Base-by-base conservation (phyloP, 306 rosid genomes). In the Malus orientalis region DNA sequence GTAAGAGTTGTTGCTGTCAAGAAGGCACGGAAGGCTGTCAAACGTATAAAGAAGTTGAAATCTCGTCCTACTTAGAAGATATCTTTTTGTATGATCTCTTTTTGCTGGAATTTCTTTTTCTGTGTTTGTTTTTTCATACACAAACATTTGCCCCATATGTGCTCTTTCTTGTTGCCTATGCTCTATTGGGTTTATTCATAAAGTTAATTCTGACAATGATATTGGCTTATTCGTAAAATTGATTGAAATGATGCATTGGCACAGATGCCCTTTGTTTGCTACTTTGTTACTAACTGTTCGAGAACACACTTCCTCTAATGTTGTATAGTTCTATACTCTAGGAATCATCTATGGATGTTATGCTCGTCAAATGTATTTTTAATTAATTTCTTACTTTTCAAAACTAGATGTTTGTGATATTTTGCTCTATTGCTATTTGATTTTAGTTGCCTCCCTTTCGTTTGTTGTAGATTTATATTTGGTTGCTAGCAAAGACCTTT, bases 1-100 rank as follows among this genome's bases (percentile, higher is more conserved):
- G 62, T 74, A 87, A 83, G 87, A 70, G 80, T 76, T 58, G 83
- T 71, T 20, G 20, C 85, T 38, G 83, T 71, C 58, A 96, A 88
- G 86, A 90, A 81, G 89, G 84, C 82, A 40, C 82, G 96, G 87
- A 93, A 87, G 90, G 81, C 83, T 69, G 81, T 84, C 86, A 96
- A 92, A 76, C 92, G 96, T 67, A 30, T 84, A 77, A 95, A 81
- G 89, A 95, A 88, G 84, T 67, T 90, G 36, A 95, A 83, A 81
- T 67, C 92, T 55, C 85, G 82, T 49, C 20, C 79, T 4, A 8
- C 62, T 4, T 72, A 82, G 79, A 32, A 68, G 80, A 51, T 36
- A 36, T 69, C 54, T 14, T 45, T 66, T 55, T 40, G 67, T 8
- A 5, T 42, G 69, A 36, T 67, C 38, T 69, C 54, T 14, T 45